A percentile compares a stretch with the other conserved stretches of the same genome.
These are phyloP conservation scores for Medicago lupulina DNA, from an alignment of 306 rosid species.

Conservation along the genomic window DNA sequence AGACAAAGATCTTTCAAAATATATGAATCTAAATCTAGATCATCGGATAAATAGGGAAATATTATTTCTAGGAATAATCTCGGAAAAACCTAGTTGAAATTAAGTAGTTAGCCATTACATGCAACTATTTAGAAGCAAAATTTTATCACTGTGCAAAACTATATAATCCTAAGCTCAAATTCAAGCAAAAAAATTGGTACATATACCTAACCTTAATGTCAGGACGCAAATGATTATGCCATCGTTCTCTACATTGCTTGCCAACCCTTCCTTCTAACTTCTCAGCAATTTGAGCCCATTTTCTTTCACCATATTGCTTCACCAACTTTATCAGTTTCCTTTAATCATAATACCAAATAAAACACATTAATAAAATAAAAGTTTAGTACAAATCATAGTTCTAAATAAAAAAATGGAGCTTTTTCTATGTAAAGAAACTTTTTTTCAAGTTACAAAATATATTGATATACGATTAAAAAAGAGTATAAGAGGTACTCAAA, in stretches of 20 bases:
- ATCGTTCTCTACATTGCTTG: conserved; percentile 92
- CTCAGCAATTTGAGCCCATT: conserved; percentile 89
- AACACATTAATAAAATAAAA: background rate
- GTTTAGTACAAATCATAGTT: background rate
- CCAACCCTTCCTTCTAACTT: conserved; percentile 80
- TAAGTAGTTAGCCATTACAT: background rate
- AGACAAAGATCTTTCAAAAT: conserved; percentile 5
- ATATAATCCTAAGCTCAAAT: no score
- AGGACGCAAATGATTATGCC: conserved; percentile 96
- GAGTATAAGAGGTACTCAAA: background rate
- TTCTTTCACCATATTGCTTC: conserved; percentile 76
- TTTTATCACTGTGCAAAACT: background rate
- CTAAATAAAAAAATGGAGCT: background rate
- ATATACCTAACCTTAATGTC: conserved; percentile 71
- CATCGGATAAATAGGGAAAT: background rate
- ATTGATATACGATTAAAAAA: background rate
- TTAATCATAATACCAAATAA: background rate
- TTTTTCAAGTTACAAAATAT: no score
- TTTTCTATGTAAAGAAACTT: background rate
- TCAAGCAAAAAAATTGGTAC: background rate
- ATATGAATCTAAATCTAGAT: conserved; percentile 8
- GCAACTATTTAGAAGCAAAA: background rate
- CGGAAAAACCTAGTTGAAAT: background rate
- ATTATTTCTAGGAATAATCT: background rate
- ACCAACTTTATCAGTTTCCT: conserved; percentile 75